phyloP scores from a whole-genome alignment of 345 rosid species.

The Chamaenerion angustifolium region DNA sequence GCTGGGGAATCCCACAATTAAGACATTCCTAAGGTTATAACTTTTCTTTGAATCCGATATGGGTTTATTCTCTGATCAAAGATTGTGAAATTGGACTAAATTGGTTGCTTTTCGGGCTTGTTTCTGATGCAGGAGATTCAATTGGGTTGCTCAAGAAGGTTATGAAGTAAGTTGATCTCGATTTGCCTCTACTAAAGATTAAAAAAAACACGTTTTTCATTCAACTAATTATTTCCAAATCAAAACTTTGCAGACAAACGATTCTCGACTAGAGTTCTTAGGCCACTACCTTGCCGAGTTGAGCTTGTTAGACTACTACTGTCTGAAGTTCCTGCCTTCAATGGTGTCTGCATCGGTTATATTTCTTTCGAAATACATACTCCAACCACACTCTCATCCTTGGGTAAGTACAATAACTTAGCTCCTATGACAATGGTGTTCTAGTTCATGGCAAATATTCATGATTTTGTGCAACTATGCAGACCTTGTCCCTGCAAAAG shows the following conservation, averaged over 20 bases:
- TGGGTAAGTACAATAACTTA: slow-evolving; percentile 32
- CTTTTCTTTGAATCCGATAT: neutral
- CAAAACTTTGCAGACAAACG: slow-evolving; percentile 17
- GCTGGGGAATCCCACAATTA: slow-evolving; percentile 51
- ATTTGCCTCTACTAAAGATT: neutral
- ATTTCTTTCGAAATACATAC: slow-evolving; percentile 50
- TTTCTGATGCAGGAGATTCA: slow-evolving; percentile 34
- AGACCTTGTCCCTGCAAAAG: slow-evolving; percentile 35
- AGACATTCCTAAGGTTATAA: slow-evolving; percentile 43
- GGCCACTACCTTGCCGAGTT: slow-evolving; percentile 66
- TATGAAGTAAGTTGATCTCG: slow-evolving; percentile 24
- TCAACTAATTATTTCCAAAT: neutral
- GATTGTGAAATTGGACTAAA: neutral
- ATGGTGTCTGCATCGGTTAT: slow-evolving; percentile 58
- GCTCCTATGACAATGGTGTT: slow-evolving; percentile 5
- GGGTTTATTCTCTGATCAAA: neutral
- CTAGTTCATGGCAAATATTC: too few species aligned
- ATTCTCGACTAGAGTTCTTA: slow-evolving; percentile 54
- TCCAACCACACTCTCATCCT: slow-evolving; percentile 36
- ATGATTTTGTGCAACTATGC: slow-evolving; percentile 4
- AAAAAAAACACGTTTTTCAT: neutral
- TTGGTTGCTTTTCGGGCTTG: neutral
- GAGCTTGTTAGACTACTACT: slow-evolving; percentile 51
- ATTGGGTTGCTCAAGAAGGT: slow-evolving; percentile 44
- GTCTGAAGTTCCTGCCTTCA: slow-evolving; percentile 57